A percentile compares a stretch with the other conserved stretches of the same genome.
Evolutionary conservation across 768 basidiomycete species (phyloP).

Genomic region (Pleurotus salmoneostramineus): DNA sequence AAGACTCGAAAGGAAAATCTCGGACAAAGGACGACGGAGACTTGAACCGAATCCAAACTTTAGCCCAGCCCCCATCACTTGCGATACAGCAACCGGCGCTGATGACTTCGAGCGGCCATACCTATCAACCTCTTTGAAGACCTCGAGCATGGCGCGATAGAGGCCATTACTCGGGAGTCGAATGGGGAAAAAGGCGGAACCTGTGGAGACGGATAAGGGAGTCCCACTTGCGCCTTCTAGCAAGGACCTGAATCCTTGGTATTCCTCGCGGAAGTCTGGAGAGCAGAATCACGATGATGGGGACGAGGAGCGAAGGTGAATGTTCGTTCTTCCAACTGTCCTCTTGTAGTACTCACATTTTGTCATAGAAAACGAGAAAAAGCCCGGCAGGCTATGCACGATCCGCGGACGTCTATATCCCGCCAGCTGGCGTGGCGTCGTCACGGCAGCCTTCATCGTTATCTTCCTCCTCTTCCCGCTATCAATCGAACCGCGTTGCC

Average conservation of each 20-base stretch:
- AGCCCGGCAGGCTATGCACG: conserved; percentile 51
- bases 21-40: conserved; percentile 32
- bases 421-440: conserved; percentile 51
- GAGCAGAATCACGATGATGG: conserved; percentile 21
- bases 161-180: conserved; percentile 38
- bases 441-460: conserved; percentile 15
- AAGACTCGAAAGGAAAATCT: conserved; percentile 26
- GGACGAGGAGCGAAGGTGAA: conserved; percentile 38
- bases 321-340: conserved; percentile 7
- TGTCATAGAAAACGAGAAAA: conserved; percentile 61
- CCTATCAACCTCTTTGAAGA: conserved; percentile 85
- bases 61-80: not conserved
- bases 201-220: conserved; percentile 63
- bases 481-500: conserved; percentile 9
- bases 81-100: conserved; percentile 24
- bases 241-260: conserved; percentile 84
- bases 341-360: too few relatives aligned
- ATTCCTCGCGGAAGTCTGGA: conserved; percentile 32
- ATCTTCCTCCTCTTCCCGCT: conserved; percentile 21
- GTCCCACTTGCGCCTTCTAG: conserved; percentile 68
- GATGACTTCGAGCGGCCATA: conserved; percentile 59
- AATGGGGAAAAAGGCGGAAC: conserved; percentile 43
- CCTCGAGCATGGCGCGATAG: conserved; percentile 56
- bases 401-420: conserved; percentile 69
- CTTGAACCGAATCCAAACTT: not conserved